These are phyloP conservation scores for Anisodus tanguticus DNA, from an alignment of 257 asterid species.

Conservation along the genomic window DNA sequence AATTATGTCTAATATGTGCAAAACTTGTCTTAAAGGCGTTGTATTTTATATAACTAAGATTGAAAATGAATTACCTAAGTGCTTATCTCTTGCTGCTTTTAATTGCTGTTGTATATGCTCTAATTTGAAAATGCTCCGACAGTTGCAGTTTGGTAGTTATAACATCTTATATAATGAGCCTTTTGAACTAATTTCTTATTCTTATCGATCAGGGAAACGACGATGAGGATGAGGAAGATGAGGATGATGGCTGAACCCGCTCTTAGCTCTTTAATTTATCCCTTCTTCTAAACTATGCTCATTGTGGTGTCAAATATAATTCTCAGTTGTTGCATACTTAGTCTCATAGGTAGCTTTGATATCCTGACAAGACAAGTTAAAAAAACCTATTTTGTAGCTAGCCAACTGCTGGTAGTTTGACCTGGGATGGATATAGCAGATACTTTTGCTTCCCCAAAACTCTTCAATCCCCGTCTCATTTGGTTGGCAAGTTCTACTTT, in stretches of 20 bases:
- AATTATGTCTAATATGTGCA: not conserved
- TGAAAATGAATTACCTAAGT: not conserved
- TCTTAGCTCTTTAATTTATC: not conserved
- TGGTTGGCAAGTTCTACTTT: slow-evolving; percentile 2
- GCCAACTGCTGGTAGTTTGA: slow-evolving; percentile 21
- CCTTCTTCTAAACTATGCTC: slow-evolving; percentile 2
- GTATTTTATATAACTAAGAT: not conserved
- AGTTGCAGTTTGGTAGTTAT: slow-evolving; percentile 11
- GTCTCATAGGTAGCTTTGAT: not conserved
- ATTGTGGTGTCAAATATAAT: slow-evolving; percentile 3
- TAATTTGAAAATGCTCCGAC: not conserved
- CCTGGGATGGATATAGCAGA: not conserved
- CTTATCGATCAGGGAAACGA: slow-evolving; percentile 31
- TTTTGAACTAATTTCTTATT: not conserved
- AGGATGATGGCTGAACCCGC: slow-evolving; percentile 32
- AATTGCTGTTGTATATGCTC: not conserved
- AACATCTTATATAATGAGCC: slow-evolving; percentile 32
- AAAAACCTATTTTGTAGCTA: not conserved
- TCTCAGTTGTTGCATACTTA: not conserved
- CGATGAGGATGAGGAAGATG: slow-evolving; percentile 35
- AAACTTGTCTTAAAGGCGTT: not conserved
- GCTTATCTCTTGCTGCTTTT: not conserved
- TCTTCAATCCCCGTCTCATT: not conserved
- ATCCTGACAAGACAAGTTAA: not conserved
- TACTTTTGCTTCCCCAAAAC: not conserved